These are phyloP conservation scores for Dactylorhiza incarnata DNA, from an alignment of 106 monocot genomes.

Conservation along the genomic window DNA sequence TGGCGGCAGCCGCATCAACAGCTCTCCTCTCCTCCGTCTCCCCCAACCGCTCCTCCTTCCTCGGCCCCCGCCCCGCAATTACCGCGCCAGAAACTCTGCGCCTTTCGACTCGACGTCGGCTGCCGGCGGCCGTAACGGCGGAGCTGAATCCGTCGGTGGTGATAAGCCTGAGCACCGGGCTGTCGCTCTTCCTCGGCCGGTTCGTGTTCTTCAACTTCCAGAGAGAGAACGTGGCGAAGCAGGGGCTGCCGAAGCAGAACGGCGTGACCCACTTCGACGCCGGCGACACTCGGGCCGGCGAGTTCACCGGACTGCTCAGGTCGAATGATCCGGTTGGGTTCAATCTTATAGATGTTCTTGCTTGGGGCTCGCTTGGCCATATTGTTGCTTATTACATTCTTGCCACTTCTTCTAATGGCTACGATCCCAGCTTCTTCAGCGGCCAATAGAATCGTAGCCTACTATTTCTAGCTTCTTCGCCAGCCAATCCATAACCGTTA, in stretches of 20 bases:
- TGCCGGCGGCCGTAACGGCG: constrained; percentile 14
- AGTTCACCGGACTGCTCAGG: constrained; percentile 55
- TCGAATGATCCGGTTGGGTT: constrained; percentile 98
- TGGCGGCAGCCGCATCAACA: constrained; percentile 10
- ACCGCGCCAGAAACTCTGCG: constrained; percentile 15
- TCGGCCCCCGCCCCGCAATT: constrained; percentile 26
- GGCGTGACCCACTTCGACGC: constrained; percentile 89
- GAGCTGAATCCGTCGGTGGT: constrained; percentile 73
- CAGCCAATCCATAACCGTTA: no score
- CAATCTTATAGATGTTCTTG: constrained; percentile 89
- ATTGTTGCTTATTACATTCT: constrained; percentile 94
- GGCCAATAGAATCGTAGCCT: neutral
- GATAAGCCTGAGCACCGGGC: constrained; percentile 90
- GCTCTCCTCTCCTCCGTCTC: constrained; percentile 13
- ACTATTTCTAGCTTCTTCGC: no score
- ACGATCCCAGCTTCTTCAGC: constrained; percentile 75
- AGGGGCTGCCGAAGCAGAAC: constrained; percentile 86
- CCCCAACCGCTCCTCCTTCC: constrained; percentile 45
- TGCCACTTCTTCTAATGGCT: constrained; percentile 93
- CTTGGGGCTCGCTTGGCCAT: constrained; percentile 93
- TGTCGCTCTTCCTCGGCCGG: constrained; percentile 89
- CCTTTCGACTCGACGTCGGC: constrained; percentile 5
- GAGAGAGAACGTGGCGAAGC: constrained; percentile 95
- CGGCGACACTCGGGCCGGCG: constrained; percentile 78
- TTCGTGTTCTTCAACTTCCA: constrained; percentile 99